Evolutionary conservation across 116 monocot species (phyloP).

Genomic region (Thalassia testudinum): DNA sequence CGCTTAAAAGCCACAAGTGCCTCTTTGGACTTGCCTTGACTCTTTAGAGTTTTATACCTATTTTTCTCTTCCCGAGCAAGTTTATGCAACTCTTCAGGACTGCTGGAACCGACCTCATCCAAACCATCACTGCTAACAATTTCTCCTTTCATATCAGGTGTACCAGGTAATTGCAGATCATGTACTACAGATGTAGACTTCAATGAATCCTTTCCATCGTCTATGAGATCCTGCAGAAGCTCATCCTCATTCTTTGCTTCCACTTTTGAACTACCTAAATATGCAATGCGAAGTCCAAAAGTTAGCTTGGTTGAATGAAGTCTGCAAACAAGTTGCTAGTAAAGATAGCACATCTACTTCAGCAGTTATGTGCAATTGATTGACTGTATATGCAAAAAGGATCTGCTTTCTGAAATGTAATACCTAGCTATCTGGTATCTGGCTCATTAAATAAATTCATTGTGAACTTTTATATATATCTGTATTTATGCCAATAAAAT

Average conservation of each 20-base stretch:
- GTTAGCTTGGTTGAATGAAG: no score
- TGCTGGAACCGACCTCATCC: conserved; percentile 17
- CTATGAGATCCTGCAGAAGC: conserved; percentile 26
- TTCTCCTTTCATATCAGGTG: conserved; percentile 9
- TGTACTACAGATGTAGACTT: conserved; percentile 11
- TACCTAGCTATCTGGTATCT: no score
- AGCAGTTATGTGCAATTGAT: no score
- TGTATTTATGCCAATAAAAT: no score
- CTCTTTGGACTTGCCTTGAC: conserved; percentile 68
- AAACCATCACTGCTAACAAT: neutral
- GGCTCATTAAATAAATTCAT: no score
- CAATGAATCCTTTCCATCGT: conserved; percentile 23
- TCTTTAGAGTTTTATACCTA: conserved; percentile 53
- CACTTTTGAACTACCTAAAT: conserved; percentile 33
- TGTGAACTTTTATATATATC: no score
- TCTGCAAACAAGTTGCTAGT: no score
- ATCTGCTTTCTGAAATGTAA: no score
- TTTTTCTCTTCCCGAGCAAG: conserved; percentile 81
- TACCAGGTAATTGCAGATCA: conserved; percentile 8
- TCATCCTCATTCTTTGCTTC: conserved; percentile 38
- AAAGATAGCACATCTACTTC: no score
- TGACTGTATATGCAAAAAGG: no score
- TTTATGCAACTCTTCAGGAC: conserved; percentile 66
- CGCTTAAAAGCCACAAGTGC: conserved; percentile 81
- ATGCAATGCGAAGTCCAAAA: neutral